Evolutionary conservation across 2,329 filamentous ascomycete genomes (phyloP), one percentile per base, ranked within the genome.

Genomic region (Exophiala alcalophila): DNA sequence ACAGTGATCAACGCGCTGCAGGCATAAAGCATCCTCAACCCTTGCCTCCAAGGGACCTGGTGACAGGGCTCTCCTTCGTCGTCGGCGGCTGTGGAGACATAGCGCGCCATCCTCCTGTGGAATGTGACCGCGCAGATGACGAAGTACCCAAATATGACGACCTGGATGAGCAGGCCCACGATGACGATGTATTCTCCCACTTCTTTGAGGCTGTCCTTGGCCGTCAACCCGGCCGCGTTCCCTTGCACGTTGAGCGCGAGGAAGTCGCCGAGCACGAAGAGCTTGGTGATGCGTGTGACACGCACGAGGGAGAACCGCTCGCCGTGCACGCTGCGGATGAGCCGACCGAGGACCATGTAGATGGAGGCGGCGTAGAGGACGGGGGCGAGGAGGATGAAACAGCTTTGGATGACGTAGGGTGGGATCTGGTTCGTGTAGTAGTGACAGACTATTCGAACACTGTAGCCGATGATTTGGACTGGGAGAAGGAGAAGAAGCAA

Each of bases 341-440:
- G 68, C 1, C 69, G 64, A 4, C 62, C 68, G 10, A 73, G 59
- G 3, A 65, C 58, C 66, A 73, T 71, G 56, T 71, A 72, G 14
- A 65, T 62, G 41, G 68, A 72, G 3, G 69, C 69, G 42, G 71
- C 71, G 8, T 71, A 64, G 65, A 69, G 61, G 0, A 68, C 55
- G 3, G 64, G 65, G 0, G 68, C 65, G 3, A 72, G 57, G 2
- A 75, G 58, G 23, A 74, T 65, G 3, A 76, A 54, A 5, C 72
- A 51, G 5, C 63, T 63, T 6, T 64, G 64, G 2, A 58, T 40
- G 8, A 59, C 62, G 2, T 62, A 52, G n/a, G 44, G 37, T 4
- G 19, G 41, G 6, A 44, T 16, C 4, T 37, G 16, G 15, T 35
- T 24, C n/a, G 34, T 43, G n/a, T 29, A 8, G 23, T 24, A 40